Percentiles rank a stretch among this genome's conserved stretches.
These are phyloP conservation scores for Solanum chacoense DNA, from an alignment of 305 asterid species.

Conservation along the genomic window DNA sequence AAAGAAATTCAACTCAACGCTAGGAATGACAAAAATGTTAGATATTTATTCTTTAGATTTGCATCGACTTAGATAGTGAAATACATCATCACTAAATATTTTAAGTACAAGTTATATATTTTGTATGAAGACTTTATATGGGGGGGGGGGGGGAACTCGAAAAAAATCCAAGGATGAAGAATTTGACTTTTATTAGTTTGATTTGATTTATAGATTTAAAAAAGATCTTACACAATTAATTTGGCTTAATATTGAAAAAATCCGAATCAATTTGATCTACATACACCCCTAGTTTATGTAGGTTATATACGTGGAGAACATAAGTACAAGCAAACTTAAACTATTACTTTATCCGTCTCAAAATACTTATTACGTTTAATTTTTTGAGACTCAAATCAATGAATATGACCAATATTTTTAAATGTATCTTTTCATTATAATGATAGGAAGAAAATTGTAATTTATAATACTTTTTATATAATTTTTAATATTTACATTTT, in stretches of 20 bases:
- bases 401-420: no score
- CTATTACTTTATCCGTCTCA: neutral
- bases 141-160: neutral
- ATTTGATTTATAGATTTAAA: neutral
- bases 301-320: neutral
- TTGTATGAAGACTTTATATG: neutral
- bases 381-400: neutral
- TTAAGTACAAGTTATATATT: neutral
- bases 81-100: no score
- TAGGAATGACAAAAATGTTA: no score
- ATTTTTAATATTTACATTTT: no score
- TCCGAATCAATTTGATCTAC: neutral
- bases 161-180: neutral
- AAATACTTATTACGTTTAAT: no score
- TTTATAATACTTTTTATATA: no score
- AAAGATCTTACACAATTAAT: neutral
- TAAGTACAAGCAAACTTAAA: neutral
- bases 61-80: no score
- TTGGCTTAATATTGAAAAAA: neutral
- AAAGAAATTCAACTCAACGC: no score
- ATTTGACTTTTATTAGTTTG: no score
- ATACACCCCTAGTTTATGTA: neutral
- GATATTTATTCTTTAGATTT: no score
- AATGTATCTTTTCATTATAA: neutral
- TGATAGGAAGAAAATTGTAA: neutral